Base-by-base conservation (phyloP, 1,284 basidiomycete genomes). In the Phaffia rhodozyma region DNA sequence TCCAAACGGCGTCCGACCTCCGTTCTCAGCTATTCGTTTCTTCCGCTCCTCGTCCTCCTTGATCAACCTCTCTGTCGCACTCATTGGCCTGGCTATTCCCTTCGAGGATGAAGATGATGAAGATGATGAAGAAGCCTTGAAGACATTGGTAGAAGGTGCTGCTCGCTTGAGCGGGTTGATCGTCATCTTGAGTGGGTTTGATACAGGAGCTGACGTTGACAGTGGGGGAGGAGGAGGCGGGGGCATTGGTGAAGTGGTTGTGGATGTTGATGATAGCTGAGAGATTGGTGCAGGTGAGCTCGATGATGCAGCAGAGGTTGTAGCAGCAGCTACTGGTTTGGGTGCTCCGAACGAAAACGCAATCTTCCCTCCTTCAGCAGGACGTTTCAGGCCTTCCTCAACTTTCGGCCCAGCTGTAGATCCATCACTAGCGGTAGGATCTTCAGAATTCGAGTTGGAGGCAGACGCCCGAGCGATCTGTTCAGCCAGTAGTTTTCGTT, bases 21-120 rank as follows among this genome's bases (percentile, higher is more conserved):
- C 64, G 23, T 56, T 61, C 18, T 62, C 85, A 81, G 86, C 84
- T 65, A 79, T 77, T 68, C 86, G 78, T 72, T 82, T 79, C 75
- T 91, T 91, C 70, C 88, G 79, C 73, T 89, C 87, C 75, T 87
- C 86, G 58, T 94, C 91, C 75, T 93, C 91, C 63, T 84, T 72
- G 66, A 93, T 91, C 65, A 94, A 76, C 67, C 82, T 79, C 75
- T 94, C 91, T n/a, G 87, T 86, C 25, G 86, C 87, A 68, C 84
- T 83, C 81, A 90, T 83, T 43, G 79, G 74, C 30, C 81, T 81
- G 63, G 56, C 56, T 64, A 55, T 52, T 50, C 64, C 30, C 68
- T 68, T 62, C 20, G 77, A 70, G 16, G 70, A 68, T 25, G 73
- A 60, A 11, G 73, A 63, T 72, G 1, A 83, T 79, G 70, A 84